Percentiles rank a stretch among this genome's conserved stretches.
Conservation (phyloP, 495 filamentous ascomycete species). For the Penicillium parvum region DNA sequence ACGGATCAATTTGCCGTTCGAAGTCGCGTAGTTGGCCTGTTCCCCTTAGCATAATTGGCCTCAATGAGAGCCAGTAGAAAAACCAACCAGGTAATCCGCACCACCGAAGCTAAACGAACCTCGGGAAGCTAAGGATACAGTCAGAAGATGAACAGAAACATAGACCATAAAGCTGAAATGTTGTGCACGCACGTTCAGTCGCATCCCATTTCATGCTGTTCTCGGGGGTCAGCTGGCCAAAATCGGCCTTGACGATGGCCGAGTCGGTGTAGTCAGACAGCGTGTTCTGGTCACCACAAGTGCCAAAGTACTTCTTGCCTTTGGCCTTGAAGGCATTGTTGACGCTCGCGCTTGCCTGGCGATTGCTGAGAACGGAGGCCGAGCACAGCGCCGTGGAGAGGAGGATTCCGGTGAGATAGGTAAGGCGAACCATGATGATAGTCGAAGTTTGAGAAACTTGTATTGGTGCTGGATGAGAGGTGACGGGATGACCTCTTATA, state of each 20-base stretch:
- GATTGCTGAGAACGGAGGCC: too few species aligned
- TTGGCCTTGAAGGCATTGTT: conserved; percentile 21
- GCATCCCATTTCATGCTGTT: conserved; percentile 57
- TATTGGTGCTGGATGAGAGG: too few species aligned
- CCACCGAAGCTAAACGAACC: conserved; percentile 40
- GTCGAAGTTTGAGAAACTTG: too few species aligned
- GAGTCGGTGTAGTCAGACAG: conserved; percentile 21
- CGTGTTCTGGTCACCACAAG: conserved; percentile 22
- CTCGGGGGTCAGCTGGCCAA: conserved; percentile 50
- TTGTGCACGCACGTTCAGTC: conserved; percentile 32
- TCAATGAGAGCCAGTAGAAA: neutral
- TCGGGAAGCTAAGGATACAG: conserved; percentile 19
- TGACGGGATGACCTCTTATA: too few species aligned
- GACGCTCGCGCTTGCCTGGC: conserved; percentile 20
- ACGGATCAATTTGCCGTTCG: conserved; percentile 45
- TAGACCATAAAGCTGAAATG: too few species aligned
- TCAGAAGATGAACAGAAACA: neutral
- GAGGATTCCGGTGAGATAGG: too few species aligned
- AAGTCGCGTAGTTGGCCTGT: conserved; percentile 42
- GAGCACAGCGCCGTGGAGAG: too few species aligned
- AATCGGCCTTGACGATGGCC: conserved; percentile 43
- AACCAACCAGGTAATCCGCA: conserved; percentile 41
- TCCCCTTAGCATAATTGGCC: neutral
- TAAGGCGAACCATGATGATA: too few species aligned
- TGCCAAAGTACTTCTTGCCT: conserved; percentile 28